These are phyloP conservation scores for Neonothopanus nambi DNA, from an alignment of 1,284 basidiomycete genomes.

Conservation along the genomic window DNA sequence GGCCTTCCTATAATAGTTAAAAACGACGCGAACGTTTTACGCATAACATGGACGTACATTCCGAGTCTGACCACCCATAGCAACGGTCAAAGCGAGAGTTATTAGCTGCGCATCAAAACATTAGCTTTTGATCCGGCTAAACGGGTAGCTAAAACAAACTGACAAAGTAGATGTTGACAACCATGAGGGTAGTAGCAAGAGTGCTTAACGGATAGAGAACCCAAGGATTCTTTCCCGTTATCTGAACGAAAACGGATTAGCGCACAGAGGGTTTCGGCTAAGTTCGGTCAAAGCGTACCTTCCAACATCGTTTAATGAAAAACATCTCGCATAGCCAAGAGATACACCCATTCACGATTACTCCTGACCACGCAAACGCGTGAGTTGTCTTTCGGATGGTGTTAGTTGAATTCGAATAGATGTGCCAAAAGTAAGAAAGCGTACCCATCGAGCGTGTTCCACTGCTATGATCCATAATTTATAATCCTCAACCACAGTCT, in stretches of 20 bases:
- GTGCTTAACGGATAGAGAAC: slow-evolving; percentile 34
- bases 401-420: slow-evolving; percentile 1
- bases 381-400: slow-evolving; percentile 1
- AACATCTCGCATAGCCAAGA: slow-evolving; percentile 14
- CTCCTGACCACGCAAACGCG: slow-evolving; percentile 13
- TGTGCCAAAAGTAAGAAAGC: neutral
- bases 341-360: slow-evolving; percentile 15
- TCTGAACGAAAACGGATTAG: slow-evolving; percentile 27
- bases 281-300: slow-evolving; percentile 32
- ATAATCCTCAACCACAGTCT: slow-evolving; percentile 48
- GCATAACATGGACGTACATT: neutral
- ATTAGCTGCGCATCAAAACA: neutral
- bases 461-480: slow-evolving; percentile 49
- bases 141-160: neutral
- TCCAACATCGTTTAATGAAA: slow-evolving; percentile 29
- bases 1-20: too few species aligned
- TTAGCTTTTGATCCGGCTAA: neutral
- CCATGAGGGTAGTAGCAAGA: slow-evolving; percentile 27
- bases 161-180: slow-evolving; percentile 43
- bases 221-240: slow-evolving; percentile 38
- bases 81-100: slow-evolving; percentile 1
- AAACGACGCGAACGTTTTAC: too few species aligned
- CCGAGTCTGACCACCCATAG: neutral
- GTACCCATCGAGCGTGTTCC: slow-evolving; percentile 31
- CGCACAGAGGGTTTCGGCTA: neutral